Conservation (phyloP, 2,329 filamentous ascomycete species). For the Cladophialophora immunda region DNA sequence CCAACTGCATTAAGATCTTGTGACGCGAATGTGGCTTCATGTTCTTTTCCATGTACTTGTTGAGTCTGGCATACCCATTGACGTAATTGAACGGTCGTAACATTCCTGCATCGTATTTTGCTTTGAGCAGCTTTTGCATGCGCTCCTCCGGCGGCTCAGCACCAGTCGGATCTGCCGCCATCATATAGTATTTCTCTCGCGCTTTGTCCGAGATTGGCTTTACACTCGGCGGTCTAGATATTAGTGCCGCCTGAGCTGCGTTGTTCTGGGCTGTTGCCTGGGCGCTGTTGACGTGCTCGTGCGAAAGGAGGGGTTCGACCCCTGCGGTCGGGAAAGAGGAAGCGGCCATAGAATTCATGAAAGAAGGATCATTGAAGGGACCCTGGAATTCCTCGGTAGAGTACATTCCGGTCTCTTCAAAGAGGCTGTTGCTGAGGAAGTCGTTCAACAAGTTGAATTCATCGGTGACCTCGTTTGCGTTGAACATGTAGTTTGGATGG, state of each 20-base stretch:
- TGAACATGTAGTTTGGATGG: constrained; percentile 94
- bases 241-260: constrained; percentile 58
- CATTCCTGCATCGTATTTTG: constrained; percentile 94
- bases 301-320: constrained; percentile 46
- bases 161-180: constrained; percentile 92
- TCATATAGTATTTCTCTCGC: constrained; percentile 90
- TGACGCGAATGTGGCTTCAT: constrained; percentile 83
- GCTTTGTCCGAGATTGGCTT: constrained; percentile 70
- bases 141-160: constrained; percentile 88
- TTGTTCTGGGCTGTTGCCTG: constrained; percentile 49
- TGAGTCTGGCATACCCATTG: constrained; percentile 89
- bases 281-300: constrained; percentile 49
- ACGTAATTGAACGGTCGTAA: constrained; percentile 98
- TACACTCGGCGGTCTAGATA: constrained; percentile 68
- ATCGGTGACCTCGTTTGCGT: constrained; percentile 90
- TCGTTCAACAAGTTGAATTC: constrained; percentile 98
- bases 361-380: constrained; percentile 67
- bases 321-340: constrained; percentile 42
- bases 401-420: constrained; percentile 78
- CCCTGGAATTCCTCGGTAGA: constrained; percentile 71
- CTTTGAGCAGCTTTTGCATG: constrained; percentile 91
- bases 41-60: constrained; percentile 90
- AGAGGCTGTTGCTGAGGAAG: constrained; percentile 88
- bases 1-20: constrained; percentile 89
- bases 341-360: constrained; percentile 55